Percentiles rank a stretch among this genome's conserved stretches.
phyloP scores from a whole-genome alignment of 768 basidiomycete species.

The Fomitopsis serialis region DNA sequence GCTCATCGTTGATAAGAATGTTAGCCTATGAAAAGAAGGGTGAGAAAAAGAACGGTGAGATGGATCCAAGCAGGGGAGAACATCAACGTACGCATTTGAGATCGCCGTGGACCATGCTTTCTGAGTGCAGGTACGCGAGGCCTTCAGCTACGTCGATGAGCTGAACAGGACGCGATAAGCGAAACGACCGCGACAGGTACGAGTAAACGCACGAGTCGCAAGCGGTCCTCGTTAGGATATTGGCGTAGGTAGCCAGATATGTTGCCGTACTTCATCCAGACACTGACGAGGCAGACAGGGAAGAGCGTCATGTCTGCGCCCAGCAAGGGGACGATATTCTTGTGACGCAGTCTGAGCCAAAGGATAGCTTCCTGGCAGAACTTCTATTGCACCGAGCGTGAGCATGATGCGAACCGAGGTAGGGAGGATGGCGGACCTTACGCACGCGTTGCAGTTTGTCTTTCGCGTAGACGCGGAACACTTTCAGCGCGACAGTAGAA shows the following conservation, averaged over 20 bases:
- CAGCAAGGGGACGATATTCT: constrained; percentile 4
- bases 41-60: too few relatives aligned
- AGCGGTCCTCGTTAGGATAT: background rate
- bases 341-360: constrained; percentile 5
- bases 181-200: too few relatives aligned
- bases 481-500: too few relatives aligned
- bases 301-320: background rate
- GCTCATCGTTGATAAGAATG: constrained; percentile 2
- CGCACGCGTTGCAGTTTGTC: too few relatives aligned
- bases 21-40: background rate
- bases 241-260: background rate
- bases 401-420: too few relatives aligned
- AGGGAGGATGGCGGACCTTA: too few relatives aligned
- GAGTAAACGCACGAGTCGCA: background rate
- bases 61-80: background rate
- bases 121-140: constrained; percentile 1
- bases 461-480: too few relatives aligned
- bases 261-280: background rate
- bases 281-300: background rate
- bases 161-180: background rate
- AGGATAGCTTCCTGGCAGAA: constrained; percentile 2
- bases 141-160: background rate
- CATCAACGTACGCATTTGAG: constrained; percentile 2
- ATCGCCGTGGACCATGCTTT: constrained; percentile 5
- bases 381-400: background rate